Percentiles rank a stretch among this genome's conserved stretches.
phyloP scores from a whole-genome alignment of 2,329 filamentous ascomycete species.

The Neonectria ditissima region DNA sequence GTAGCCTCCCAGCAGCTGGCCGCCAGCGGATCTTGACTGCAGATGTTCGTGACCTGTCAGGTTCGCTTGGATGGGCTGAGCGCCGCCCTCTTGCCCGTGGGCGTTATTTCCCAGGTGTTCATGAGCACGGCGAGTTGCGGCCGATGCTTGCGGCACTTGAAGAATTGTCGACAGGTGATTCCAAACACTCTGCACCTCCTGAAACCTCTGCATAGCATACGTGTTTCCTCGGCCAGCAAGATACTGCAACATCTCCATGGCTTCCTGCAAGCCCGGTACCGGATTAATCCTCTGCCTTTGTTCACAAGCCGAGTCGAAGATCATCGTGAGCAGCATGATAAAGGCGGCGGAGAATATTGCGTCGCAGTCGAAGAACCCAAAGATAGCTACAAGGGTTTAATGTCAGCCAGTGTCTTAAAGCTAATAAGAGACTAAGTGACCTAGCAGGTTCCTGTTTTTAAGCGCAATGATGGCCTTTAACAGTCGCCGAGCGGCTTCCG shows the following conservation, averaged over 20 bases:
- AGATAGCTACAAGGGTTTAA: not conserved
- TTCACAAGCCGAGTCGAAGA: constrained; percentile 24
- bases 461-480: constrained; percentile 8
- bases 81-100: not conserved
- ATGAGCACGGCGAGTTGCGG: not conserved
- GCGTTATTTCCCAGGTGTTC: not conserved
- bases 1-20: not conserved
- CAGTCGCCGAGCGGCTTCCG: constrained; percentile 17
- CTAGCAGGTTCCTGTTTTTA: constrained; percentile 6
- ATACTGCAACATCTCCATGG: constrained; percentile 30
- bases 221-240: constrained; percentile 25
- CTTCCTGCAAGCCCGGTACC: constrained; percentile 23
- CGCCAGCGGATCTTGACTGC: not conserved
- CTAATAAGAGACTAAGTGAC: not conserved
- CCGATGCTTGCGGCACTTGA: not conserved
- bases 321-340: constrained; percentile 22
- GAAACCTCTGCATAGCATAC: constrained; percentile 17
- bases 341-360: constrained; percentile 28
- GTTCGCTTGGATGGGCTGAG: not conserved
- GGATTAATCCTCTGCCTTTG: constrained; percentile 23
- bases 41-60: not conserved
- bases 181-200: constrained; percentile 13
- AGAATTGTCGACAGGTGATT: constrained; percentile 1
- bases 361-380: constrained; percentile 26
- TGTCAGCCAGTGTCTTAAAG: no score